A percentile compares a stretch with the other conserved stretches of the same genome.
These are phyloP conservation scores for Luvunga scandens DNA, from an alignment of 345 rosid species.

Conservation along the genomic window DNA sequence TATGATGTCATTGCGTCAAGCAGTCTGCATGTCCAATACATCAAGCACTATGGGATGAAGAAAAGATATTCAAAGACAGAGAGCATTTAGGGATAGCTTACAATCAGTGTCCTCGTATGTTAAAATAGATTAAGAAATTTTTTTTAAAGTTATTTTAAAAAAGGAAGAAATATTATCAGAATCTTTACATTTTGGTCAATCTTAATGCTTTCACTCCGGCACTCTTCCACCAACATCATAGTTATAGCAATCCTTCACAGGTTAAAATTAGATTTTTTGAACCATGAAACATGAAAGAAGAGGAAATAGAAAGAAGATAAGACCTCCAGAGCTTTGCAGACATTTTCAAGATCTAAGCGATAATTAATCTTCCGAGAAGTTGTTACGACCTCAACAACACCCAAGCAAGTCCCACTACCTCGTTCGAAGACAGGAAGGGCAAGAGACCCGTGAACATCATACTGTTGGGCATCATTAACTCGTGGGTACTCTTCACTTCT, in stretches of 20 bases:
- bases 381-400: conserved; percentile 85
- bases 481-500: conserved; percentile 74
- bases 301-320: conserved; percentile 21
- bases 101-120: not conserved
- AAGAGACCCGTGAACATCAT: conserved; percentile 73
- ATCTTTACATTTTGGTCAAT: not conserved
- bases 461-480: conserved; percentile 51
- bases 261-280: conserved; percentile 24
- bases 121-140: too few relatives aligned
- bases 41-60: not conserved
- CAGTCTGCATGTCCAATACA: not conserved
- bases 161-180: not conserved
- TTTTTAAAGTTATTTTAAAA: too few relatives aligned
- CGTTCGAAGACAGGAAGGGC: conserved; percentile 85
- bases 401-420: conserved; percentile 72
- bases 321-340: conserved; percentile 97
- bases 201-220: not conserved
- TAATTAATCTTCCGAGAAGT: conserved; percentile 67
- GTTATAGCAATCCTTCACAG: not conserved
- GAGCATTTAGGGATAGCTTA: not conserved
- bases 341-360: conserved; percentile 63
- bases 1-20: not conserved
- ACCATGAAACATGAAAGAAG: not conserved
- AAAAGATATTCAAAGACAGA: conserved; percentile 5
- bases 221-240: conserved; percentile 2